phyloP scores from a whole-genome alignment of 2,329 filamentous ascomycete species.

The Claviceps lovelessii region DNA sequence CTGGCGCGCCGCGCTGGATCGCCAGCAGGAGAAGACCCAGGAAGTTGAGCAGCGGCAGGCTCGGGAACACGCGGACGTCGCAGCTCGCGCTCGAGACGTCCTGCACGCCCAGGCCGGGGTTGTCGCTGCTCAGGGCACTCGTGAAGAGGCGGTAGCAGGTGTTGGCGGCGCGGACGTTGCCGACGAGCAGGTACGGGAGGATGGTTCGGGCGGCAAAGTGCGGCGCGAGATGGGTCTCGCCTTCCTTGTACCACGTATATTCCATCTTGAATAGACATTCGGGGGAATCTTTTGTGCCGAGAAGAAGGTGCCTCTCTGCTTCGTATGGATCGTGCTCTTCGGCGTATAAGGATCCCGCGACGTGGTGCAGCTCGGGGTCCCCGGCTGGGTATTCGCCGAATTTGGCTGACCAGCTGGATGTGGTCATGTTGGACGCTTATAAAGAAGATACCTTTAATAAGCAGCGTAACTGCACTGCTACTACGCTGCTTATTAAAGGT shows the following conservation, averaged over 20 bases:
- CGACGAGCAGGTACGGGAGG: conserved; percentile 78
- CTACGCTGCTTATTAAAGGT: too few species aligned
- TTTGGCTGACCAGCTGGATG: conserved; percentile 59
- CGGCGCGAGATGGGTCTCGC: conserved; percentile 75
- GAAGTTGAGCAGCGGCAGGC: conserved; percentile 90
- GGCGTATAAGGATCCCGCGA: conserved; percentile 75
- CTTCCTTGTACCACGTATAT: conserved; percentile 85
- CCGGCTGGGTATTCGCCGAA: conserved; percentile 79
- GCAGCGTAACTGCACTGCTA: too few species aligned
- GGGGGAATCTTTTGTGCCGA: conserved; percentile 81
- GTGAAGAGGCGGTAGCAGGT: conserved; percentile 57
- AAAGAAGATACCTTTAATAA: too few species aligned
- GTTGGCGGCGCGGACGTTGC: conserved; percentile 81
- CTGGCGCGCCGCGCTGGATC: conserved; percentile 62
- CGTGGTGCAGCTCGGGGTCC: conserved; percentile 89
- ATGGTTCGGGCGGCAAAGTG: conserved; percentile 76
- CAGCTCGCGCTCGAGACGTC: conserved; percentile 61
- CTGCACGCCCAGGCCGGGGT: conserved; percentile 52
- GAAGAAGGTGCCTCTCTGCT: conserved; percentile 74
- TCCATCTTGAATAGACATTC: conserved; percentile 69
- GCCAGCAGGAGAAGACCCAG: conserved; percentile 71
- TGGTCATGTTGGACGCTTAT: too few species aligned
- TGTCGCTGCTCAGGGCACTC: conserved; percentile 25
- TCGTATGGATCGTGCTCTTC: conserved; percentile 88
- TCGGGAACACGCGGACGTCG: conserved; percentile 73